Evolutionary conservation across 805 yeast species (phyloP), one percentile per base, ranked within the genome.

Genomic region (Wickerhamiella siamensis): DNA sequence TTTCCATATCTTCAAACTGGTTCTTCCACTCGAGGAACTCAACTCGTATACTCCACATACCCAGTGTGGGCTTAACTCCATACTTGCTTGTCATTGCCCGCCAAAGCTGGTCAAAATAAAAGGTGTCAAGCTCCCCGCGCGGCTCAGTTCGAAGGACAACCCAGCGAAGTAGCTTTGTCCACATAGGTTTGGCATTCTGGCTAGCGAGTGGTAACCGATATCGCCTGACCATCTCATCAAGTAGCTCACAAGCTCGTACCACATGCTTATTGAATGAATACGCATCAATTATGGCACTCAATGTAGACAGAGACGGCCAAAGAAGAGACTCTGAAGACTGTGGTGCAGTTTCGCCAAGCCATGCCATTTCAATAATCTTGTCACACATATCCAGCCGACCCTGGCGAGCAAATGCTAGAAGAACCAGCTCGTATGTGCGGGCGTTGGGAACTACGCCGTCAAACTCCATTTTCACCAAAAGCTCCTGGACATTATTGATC

Each of bases 371-470:
- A 10, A 58, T 32, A 9, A 60, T 46, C 24, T 47, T 40, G 24
- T 43, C 35, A 20, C 51, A 49, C 5, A 42, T 46, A 5, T 29
- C 51, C 19, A 59, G 41, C 27, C 49, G 47, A 14, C 54, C 52
- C 8, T 47, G 36, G 34, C 60, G 57, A 15, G 58, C 61, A 29
- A 52, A 46, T 15, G 59, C 55, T 14, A 59, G 48, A 19, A 61
- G 27, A 22, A 55, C 44, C 14, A 55, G 50, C 42, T 60, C 62
- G 44, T 53, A 59, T 1, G 66, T 59, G 14, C 52, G 46, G n/a
- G 53, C 34, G 37, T 61, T 50, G 12, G 62, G 58, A 31, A 45
- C 36, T 4, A 56, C 49, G 8, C 58, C 60, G 16, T 47, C 51
- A n/a, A 45, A 44, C 26, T 47, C 42, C 61, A 60, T 58, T 6